These are phyloP conservation scores for Echeveria elegans DNA, from an alignment of 164 flowering plant species.

Conservation along the genomic window DNA sequence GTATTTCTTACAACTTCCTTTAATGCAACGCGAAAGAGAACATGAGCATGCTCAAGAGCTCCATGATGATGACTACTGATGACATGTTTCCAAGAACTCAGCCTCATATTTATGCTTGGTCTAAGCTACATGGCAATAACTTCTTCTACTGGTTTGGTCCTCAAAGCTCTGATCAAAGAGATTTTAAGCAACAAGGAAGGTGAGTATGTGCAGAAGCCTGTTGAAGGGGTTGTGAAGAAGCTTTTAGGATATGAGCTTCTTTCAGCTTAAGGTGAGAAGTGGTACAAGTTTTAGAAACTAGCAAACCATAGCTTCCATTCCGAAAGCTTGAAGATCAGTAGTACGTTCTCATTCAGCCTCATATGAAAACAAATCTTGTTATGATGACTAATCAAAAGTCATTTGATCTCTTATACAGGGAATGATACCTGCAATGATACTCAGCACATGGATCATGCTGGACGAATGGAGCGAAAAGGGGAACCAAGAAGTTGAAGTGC, in stretches of 20 bases:
- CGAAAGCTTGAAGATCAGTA: conserved; percentile 28
- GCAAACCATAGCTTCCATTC: conserved; percentile 33
- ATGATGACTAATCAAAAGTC: too few species aligned
- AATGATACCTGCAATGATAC: too few species aligned
- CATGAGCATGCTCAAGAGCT: conserved; percentile 7
- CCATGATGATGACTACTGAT: conserved; percentile 18
- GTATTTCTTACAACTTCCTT: conserved; percentile 17
- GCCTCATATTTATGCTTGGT: conserved; percentile 10
- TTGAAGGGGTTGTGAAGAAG: conserved; percentile 15
- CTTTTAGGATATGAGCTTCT: conserved; percentile 39
- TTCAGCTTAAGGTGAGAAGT: conserved; percentile 28
- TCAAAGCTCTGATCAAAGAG: conserved; percentile 26
- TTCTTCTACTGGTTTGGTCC: conserved; percentile 30
- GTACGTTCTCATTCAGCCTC: too few species aligned
- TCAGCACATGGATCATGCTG: too few species aligned
- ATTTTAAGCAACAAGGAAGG: conserved; percentile 24
- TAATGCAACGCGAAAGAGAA: conserved; percentile 19
- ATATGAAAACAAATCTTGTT: not conserved
- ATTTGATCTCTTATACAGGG: too few species aligned
- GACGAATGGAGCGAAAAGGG: too few species aligned
- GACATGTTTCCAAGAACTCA: conserved; percentile 20
- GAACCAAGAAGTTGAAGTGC: conserved; percentile 33
- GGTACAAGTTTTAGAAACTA: conserved; percentile 29
- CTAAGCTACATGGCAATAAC: not conserved
- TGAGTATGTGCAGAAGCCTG: not conserved